Evolutionary conservation across 2,329 filamentous ascomycete species (phyloP), one percentile per base, ranked within the genome.

Genomic region (Podosphaera xanthii): DNA sequence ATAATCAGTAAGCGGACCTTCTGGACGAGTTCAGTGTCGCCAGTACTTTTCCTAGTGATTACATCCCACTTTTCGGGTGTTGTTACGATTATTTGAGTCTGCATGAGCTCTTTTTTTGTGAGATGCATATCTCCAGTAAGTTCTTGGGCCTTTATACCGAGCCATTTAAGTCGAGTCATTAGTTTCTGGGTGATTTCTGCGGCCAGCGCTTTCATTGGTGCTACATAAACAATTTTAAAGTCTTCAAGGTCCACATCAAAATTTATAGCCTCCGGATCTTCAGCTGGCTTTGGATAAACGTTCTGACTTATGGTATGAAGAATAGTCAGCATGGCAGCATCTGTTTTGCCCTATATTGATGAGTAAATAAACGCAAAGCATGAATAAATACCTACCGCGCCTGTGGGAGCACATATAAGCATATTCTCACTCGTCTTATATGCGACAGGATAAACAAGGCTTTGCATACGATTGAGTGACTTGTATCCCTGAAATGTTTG

Each of bases 1-100:
- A 98, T 97, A 67, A 98, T 97, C 61, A 98, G 78, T 1, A 98
- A 76, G 9, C 91, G 82, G 33, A 98, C 92, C 70, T 98, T 98
- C 67, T 98, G 92, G 12, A 98, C 94, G 2, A 98, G 79, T 69
- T 97, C 92, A 0, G 92, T 97, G 69, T 98, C 92, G 14, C 94
- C 92, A 0, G 90, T 97, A 60, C 91, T 94, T 72, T 97, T 98
- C 62, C 92, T 80, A 2, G 92, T 98, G 4, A 98, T 87, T 0
- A 98, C 92, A 70, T 98, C 92, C 94, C 94, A 98, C 72, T 98
- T 98, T 72, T 98, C 92, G 42, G 92, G 92, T 0, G 92, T 98
- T 0, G 94, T 98, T 57, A 98, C 92, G 61, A 99, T 95, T 65
- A 99, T 92, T 69, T 98, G 92, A 0, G 92, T 98, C 63, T 90